Base-by-base conservation (phyloP, 2,329 filamentous ascomycete species). In the Aspergillus pseudoglaucus region DNA sequence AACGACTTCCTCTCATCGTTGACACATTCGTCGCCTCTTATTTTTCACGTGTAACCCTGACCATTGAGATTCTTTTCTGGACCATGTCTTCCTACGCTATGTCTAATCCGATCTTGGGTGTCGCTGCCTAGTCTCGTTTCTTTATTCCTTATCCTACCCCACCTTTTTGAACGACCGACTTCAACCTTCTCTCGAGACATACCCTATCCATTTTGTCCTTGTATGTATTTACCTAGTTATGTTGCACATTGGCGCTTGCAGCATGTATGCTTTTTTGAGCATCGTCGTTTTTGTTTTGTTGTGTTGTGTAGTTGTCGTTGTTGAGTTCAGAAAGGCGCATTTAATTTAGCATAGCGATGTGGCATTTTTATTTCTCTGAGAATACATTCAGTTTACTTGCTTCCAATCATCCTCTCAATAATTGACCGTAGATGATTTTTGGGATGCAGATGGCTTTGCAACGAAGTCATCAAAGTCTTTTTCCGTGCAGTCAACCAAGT, bases 321-420 rank as follows among this genome's bases (percentile, higher is more conserved):
- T 30, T 30, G 10, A 32, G 44, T 37, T 43, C 43, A 48, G 42
- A 42, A 39, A 35, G 45, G 42, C 48, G 47, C 42, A 47, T 18
- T 42, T 30, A 30, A 10, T 30, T 45, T 51, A 51, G 49, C 49
- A 51, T 51, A 51, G 49, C 49, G 49, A 46, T 15, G 14, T 15
- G n/a, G 40, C n/a, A 25, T 42, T 42, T 42, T 27, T 25, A 6
- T 25, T 37, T 25, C 23, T 25, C 10, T 25, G 23, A 25, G 23
- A 25, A 25, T 25, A 10, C 23, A 25, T 25, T 25, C 8, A 25
- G 23, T 9, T 25, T 25, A 25, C 23, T 25, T 25, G 23, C 8
- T 25, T 25, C 22, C 22, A 10, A 25, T 25, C 3, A 9, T 25
- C 3, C 23, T 25, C 6, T 25, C 23, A 25, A 22, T 22, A 22